phyloP scores from a whole-genome alignment of 495 filamentous ascomycete genomes.

The Sordaria brevicollis region DNA sequence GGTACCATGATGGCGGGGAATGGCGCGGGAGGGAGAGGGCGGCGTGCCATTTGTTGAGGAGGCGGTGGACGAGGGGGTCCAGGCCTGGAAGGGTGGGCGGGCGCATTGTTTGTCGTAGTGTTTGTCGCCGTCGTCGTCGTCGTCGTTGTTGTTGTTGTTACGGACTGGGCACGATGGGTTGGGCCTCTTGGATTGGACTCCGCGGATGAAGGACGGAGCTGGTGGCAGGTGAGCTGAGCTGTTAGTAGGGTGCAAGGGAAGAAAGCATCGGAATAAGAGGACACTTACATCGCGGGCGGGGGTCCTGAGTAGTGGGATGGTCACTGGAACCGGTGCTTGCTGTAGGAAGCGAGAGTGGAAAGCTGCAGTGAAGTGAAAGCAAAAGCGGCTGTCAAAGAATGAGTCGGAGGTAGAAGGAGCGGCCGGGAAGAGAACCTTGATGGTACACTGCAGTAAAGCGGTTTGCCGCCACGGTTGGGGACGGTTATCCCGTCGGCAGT shows the following conservation, averaged over 20 bases:
- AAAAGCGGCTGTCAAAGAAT: too few relatives aligned
- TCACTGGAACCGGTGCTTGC: too few relatives aligned
- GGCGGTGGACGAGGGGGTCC: constrained; percentile 13
- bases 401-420: too few relatives aligned
- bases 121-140: neutral
- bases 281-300: too few relatives aligned
- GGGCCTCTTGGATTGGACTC: neutral
- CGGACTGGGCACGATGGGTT: neutral
- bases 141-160: neutral
- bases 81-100: neutral
- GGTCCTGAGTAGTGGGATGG: too few relatives aligned
- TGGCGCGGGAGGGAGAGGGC: constrained; percentile 30
- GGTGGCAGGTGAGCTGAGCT: neutral
- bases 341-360: neutral
- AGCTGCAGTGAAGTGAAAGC: neutral
- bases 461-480: neutral
- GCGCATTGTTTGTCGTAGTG: neutral
- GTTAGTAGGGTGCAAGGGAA: neutral
- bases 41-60: constrained; percentile 31
- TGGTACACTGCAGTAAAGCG: neutral
- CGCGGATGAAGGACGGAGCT: neutral
- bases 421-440: neutral
- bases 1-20: constrained; percentile 34
- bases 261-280: neutral
- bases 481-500: neutral